Base-by-base conservation (phyloP, 2,329 filamentous ascomycete species). In the Chalaropsis ovoidea region DNA sequence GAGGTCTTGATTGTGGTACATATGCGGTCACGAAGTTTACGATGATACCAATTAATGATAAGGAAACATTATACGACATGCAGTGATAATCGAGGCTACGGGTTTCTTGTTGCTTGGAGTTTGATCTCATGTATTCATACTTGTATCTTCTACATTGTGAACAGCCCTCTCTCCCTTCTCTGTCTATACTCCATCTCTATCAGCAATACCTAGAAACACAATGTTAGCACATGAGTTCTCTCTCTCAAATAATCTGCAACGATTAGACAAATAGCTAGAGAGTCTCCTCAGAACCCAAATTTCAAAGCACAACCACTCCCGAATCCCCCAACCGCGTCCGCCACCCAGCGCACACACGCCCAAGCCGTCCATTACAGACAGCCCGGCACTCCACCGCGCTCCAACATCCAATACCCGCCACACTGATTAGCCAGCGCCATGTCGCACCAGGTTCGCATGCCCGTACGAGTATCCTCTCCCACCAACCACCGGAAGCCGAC, bases 251-350 rank as follows among this genome's bases (percentile, higher is more conserved):
- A 52, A n/a, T 10, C 24, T n/a, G 24, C 27, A 54, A 54, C 24
- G 8, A 67, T 63, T 27, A 41, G 42, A 62, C 42, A 22, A 62
- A 17, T 47, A 24, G 43, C 43, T 47, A 68, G 67, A 66, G 67
- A 67, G 64, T 60, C 24, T 67, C 69, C 70, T 74, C 73, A 75
- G 73, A 74, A 74, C 74, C 75, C 75, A 73, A 69, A 63, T 74
- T 61, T 76, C 66, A 74, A 75, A 76, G 74, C 75, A 76, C 70
- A 65, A 76, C 75, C 71, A 70, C 70, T 73, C 72, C 71, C 72
- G 71, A 72, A 68, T 68, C 68, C 69, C 66, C 68, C 70, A 64
- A 68, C 69, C 65, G 47, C 66, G 66, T 65, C 68, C 67, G 31
- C 49, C 41, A 35, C 65, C 45, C 61, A 60, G n/a, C 61, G 52